Evolutionary conservation across 768 basidiomycete species (phyloP).

Genomic region (Tricholoma flavovirens): DNA sequence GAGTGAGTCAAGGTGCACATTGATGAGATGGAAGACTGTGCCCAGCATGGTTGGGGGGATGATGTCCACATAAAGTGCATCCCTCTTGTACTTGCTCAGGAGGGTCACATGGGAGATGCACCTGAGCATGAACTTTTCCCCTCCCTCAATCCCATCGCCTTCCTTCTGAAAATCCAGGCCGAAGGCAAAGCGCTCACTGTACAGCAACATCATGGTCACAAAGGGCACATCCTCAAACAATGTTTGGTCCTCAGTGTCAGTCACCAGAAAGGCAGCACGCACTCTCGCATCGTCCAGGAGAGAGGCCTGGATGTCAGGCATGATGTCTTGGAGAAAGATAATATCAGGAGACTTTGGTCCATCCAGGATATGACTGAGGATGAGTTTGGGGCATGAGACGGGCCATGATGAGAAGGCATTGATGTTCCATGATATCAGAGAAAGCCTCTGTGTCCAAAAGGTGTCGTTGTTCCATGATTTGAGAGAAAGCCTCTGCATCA

Average conservation of each 20-base stretch:
- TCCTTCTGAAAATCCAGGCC: conserved; percentile 12
- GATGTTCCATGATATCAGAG: conserved; percentile 33
- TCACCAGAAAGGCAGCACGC: conserved; percentile 26
- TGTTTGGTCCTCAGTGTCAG: conserved; percentile 33
- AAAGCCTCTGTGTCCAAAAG: conserved; percentile 12
- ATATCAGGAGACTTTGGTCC: conserved; percentile 28
- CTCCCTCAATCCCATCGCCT: conserved; percentile 15
- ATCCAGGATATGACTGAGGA: conserved; percentile 29
- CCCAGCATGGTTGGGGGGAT: conserved; percentile 17
- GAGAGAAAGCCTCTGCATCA: not conserved
- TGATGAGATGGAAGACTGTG: conserved; percentile 22
- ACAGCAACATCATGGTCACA: conserved; percentile 34
- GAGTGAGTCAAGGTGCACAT: too few relatives aligned
- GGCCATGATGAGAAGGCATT: conserved; percentile 26
- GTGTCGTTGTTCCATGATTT: not conserved
- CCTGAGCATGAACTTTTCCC: conserved; percentile 22
- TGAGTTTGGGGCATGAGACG: conserved; percentile 28
- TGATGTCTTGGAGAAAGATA: conserved; percentile 36
- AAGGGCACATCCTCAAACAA: conserved; percentile 28
- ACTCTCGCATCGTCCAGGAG: conserved; percentile 29
- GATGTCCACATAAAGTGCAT: conserved; percentile 33
- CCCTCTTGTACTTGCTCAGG: conserved; percentile 31
- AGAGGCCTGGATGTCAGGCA: conserved; percentile 22
- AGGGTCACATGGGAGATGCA: conserved; percentile 25
- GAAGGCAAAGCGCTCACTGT: conserved; percentile 26